These are phyloP conservation scores for Fusarium compactum DNA, from an alignment of 2,329 filamentous ascomycete genomes.

Conservation along the genomic window DNA sequence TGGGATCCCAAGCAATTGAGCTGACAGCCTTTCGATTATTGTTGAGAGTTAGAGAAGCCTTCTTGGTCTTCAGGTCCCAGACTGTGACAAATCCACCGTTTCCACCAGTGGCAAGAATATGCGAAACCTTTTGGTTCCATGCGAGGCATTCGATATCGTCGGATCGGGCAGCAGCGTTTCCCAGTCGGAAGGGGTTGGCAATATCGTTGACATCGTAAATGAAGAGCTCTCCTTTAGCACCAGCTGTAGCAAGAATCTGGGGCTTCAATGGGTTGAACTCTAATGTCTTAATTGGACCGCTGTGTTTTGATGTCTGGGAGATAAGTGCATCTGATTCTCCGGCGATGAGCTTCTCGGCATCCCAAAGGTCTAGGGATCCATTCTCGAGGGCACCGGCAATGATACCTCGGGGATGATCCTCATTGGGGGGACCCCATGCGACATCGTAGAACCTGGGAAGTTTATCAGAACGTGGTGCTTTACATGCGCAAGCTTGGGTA, in stretches of 20 bases:
- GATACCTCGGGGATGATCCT: constrained; percentile 83
- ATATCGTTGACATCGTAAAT: constrained; percentile 95
- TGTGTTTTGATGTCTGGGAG: constrained; percentile 89
- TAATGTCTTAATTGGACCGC: constrained; percentile 89
- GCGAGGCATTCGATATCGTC: constrained; percentile 97
- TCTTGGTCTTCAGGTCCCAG: constrained; percentile 98
- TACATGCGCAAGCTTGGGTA: constrained; percentile 22
- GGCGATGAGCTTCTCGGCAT: constrained; percentile 76
- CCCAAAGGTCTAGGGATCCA: constrained; percentile 93
- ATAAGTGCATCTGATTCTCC: constrained; percentile 79
- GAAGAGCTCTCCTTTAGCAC: constrained; percentile 94
- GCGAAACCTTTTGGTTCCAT: constrained; percentile 98
- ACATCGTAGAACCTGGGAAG: constrained; percentile 89
- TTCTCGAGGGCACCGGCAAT: constrained; percentile 97
- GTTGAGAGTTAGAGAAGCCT: constrained; percentile 95
- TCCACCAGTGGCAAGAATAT: constrained; percentile 95
- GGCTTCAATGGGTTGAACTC: constrained; percentile 96
- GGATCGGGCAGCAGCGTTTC: constrained; percentile 86
- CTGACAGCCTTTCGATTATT: constrained; percentile 95
- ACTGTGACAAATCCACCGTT: constrained; percentile 96
- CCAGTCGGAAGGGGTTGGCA: constrained; percentile 87
- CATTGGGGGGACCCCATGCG: constrained; percentile 88
- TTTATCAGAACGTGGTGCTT: constrained; percentile 31
- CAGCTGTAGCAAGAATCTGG: constrained; percentile 91
- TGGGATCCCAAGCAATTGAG: constrained; percentile 96